Evolutionary conservation across 1,284 basidiomycete species (phyloP), one percentile per base, ranked within the genome.

Genomic region (Ganoderma lucidum): DNA sequence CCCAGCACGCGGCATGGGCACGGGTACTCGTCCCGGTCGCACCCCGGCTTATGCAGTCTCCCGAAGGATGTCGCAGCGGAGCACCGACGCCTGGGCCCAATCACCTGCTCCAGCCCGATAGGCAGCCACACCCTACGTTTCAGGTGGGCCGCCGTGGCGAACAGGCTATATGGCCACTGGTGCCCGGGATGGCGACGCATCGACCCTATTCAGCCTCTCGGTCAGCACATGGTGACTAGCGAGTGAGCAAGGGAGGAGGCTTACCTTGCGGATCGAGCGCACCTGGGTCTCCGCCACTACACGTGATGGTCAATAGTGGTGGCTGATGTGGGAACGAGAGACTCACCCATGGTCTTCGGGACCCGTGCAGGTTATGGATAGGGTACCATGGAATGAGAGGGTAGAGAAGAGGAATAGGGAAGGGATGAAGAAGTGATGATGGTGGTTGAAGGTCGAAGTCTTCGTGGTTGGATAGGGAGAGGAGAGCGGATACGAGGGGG

Each of bases 71-170:
- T 28, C 4, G 53, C 53, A 32, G 53, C 53, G 30, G 53, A 56
- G 53, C 53, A 56, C 53, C 53, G 53, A 56, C 32, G 53, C 53
- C 53, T 56, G 53, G 53, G 53, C 53, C 9, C 12, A 55, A 14
- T 55, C 53, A 56, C 53, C 53, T 23, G 53, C 53, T 56, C 30
- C 30, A 35, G 17, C 53, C 53, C 53, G 53, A 2, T 5, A 32
- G 53, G 30, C 32, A 23, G 53, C 30, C 32, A 56, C 53, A 32
- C 30, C 53, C 53, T 35, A 56, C 14, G 32, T 30, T 32, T 32
- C 30, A 56, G 53, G 53, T 35, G 53, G 12, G 53, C 30, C 30
- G 30, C 53, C 53, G 14, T 30, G 53, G 53, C 32, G 53, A 56
- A 56, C 53, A 32, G 12, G 53, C 30, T 56, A 56, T 23, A 35